These are phyloP conservation scores for Rhynchosporium agropyri DNA, from an alignment of 2,329 filamentous ascomycete genomes.

Conservation along the genomic window DNA sequence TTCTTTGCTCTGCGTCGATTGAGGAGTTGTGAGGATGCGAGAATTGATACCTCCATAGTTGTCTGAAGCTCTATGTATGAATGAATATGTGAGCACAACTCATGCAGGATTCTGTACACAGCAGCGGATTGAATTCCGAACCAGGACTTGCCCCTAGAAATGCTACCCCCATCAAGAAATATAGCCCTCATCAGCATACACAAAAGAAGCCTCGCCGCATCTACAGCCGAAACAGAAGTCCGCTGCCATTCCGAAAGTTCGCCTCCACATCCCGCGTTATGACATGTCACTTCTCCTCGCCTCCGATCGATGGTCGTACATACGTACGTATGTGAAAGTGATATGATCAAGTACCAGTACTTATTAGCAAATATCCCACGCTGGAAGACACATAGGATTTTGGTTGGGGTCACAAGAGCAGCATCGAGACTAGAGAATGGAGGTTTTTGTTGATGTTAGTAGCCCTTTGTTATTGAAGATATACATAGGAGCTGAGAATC, in stretches of 20 bases:
- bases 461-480: background rate
- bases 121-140: no score
- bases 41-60: no score
- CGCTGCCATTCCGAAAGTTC: background rate
- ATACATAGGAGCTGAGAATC: background rate
- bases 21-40: no score
- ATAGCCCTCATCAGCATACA: no score
- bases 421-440: background rate
- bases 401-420: background rate
- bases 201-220: no score
- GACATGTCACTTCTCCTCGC: constrained; percentile 6
- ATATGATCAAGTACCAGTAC: constrained; percentile 4
- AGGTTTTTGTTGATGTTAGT: background rate
- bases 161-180: no score
- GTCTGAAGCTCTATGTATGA: no score
- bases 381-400: constrained; percentile 1
- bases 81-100: no score
- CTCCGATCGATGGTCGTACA: background rate
- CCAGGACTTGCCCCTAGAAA: no score
- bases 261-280: constrained; percentile 5
- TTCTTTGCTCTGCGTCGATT: no score
- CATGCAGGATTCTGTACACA: no score
- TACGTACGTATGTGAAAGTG: background rate
- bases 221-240: background rate
- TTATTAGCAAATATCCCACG: constrained; percentile 16